Evolutionary conservation across 2,329 filamentous ascomycete genomes (phyloP).

Genomic region (Penicillium psychrosexuale): DNA sequence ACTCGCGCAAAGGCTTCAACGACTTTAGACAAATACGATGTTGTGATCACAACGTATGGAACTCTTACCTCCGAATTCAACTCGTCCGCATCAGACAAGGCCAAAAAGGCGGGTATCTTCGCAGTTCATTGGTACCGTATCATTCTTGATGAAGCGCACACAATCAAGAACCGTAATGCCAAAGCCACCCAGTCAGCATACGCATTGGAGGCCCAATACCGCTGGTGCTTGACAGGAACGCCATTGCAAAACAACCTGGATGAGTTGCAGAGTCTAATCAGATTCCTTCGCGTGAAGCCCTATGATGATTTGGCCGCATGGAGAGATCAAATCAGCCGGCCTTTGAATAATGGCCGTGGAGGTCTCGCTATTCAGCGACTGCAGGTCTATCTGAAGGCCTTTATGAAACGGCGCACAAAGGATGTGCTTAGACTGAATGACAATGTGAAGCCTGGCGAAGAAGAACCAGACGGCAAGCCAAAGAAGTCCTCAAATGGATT

Average conservation of each 20-base stretch:
- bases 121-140: slow-evolving; percentile 92
- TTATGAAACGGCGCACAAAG: slow-evolving; percentile 99
- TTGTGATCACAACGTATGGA: slow-evolving; percentile 96
- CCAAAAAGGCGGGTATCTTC: slow-evolving; percentile 76
- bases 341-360: slow-evolving; percentile 85
- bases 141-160: slow-evolving; percentile 94
- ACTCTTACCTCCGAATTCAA: slow-evolving; percentile 89
- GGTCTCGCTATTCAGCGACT: slow-evolving; percentile 84
- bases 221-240: slow-evolving; percentile 95
- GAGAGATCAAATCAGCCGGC: slow-evolving; percentile 86
- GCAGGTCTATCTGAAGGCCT: slow-evolving; percentile 80
- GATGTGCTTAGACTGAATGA: slow-evolving; percentile 89
- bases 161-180: slow-evolving; percentile 96
- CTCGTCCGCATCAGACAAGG: slow-evolving; percentile 56
- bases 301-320: slow-evolving; percentile 83
- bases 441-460: slow-evolving; percentile 70
- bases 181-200: slow-evolving; percentile 93
- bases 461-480: slow-evolving; percentile 49
- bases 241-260: slow-evolving; percentile 99
- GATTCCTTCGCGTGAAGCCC: slow-evolving; percentile 86
- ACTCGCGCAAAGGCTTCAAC: slow-evolving; percentile 74
- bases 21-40: slow-evolving; percentile 80
- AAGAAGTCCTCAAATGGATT: slow-evolving; percentile 63
- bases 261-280: slow-evolving; percentile 89
- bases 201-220: slow-evolving; percentile 77